Evolutionary conservation across 306 rosid genomes (phyloP).

Genomic region (Rosa multiflora): DNA sequence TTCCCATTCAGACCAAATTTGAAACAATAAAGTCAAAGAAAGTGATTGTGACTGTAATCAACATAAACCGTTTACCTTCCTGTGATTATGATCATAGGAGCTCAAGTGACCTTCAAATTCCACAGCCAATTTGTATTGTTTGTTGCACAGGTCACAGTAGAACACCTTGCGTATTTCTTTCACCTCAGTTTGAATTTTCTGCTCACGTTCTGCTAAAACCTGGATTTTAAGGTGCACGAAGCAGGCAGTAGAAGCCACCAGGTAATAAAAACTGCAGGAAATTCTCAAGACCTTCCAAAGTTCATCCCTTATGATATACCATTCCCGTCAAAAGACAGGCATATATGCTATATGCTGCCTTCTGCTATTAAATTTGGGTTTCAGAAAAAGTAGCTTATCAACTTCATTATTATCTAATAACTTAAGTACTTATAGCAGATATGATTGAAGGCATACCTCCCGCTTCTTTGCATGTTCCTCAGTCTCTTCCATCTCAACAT

Average conservation of each 20-base stretch:
- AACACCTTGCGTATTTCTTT: slow-evolving; percentile 93
- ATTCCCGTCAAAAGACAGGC: slow-evolving; percentile 86
- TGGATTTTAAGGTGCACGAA: slow-evolving; percentile 98
- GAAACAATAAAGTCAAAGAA: slow-evolving; percentile 5
- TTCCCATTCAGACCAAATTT: slow-evolving; percentile 16
- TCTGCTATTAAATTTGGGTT: slow-evolving; percentile 82
- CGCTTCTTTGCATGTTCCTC: slow-evolving; percentile 83
- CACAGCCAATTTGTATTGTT: slow-evolving; percentile 94
- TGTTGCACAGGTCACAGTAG: slow-evolving; percentile 96
- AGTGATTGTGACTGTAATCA: background rate
- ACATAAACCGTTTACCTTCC: slow-evolving; percentile 56
- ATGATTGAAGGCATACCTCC: slow-evolving; percentile 68
- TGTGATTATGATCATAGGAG: slow-evolving; percentile 94
- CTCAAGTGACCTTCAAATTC: slow-evolving; percentile 94
- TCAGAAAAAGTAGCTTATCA: slow-evolving; percentile 83
- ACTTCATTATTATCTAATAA: slow-evolving; percentile 55
- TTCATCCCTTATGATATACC: slow-evolving; percentile 89
- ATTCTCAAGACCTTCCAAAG: slow-evolving; percentile 99
- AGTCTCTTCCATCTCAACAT: slow-evolving; percentile 83
- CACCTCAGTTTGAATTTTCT: slow-evolving; percentile 93
- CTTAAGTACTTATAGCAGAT: slow-evolving; percentile 32
- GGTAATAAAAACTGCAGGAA: slow-evolving; percentile 99
- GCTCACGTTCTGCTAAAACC: slow-evolving; percentile 98
- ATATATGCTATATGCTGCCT: slow-evolving; percentile 96
- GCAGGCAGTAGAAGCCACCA: slow-evolving; percentile 99